These are phyloP conservation scores for Teratosphaeria zuluensis DNA, from an alignment of 2,329 filamentous ascomycete genomes.

Conservation along the genomic window DNA sequence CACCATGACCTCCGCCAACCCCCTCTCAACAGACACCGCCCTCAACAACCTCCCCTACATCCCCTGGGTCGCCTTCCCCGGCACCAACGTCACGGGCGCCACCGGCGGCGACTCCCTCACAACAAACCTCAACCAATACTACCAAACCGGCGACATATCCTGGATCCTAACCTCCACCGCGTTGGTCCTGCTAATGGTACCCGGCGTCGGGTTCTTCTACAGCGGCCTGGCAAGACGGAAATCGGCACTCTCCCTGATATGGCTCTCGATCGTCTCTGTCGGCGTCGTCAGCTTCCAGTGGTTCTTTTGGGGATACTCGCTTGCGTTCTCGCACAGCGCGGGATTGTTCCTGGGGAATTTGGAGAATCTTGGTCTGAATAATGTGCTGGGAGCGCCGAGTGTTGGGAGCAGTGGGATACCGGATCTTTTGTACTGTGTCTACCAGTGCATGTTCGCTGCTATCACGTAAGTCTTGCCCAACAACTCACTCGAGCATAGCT, in stretches of 20 bases:
- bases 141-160: constrained; percentile 74
- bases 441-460: constrained; percentile 80
- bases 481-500: constrained; percentile 1
- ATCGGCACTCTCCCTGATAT: constrained; percentile 77
- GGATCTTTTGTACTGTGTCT: constrained; percentile 75
- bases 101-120: constrained; percentile 58
- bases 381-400: constrained; percentile 66
- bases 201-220: constrained; percentile 91
- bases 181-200: constrained; percentile 84
- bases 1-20: neutral
- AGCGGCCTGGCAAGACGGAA: constrained; percentile 81
- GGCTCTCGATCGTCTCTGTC: constrained; percentile 72
- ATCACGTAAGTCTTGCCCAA: constrained; percentile 47
- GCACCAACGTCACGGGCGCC: constrained; percentile 50
- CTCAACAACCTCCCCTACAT: constrained; percentile 12
- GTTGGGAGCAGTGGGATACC: constrained; percentile 65
- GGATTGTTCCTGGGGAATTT: constrained; percentile 69
- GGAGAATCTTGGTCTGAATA: constrained; percentile 66
- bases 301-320: constrained; percentile 90
- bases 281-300: constrained; percentile 79
- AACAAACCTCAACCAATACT: constrained; percentile 74
- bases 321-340: constrained; percentile 70
- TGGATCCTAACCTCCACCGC: constrained; percentile 71
- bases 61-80: constrained; percentile 47
- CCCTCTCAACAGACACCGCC: neutral